phyloP scores from a whole-genome alignment of 2,329 filamentous ascomycete species.

The Monascus ruber region DNA sequence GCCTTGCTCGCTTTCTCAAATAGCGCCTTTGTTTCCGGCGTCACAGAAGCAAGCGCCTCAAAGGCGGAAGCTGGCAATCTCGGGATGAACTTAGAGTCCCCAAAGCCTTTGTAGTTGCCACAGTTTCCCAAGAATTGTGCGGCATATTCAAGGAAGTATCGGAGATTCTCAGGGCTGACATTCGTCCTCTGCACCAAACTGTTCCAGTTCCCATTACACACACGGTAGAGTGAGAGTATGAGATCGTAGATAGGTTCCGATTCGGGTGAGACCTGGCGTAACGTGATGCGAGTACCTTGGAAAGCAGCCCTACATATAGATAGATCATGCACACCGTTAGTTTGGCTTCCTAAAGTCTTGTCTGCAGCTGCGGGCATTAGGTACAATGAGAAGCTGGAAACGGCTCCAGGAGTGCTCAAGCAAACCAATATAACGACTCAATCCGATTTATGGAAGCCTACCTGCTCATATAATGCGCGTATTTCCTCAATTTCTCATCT shows the following conservation, averaged over 20 bases:
- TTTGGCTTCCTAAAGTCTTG: neutral
- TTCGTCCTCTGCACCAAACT: constrained; percentile 52
- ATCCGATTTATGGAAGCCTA: constrained; percentile 26
- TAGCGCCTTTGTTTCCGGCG: constrained; percentile 48
- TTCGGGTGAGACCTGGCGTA: constrained; percentile 72
- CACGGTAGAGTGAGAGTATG: constrained; percentile 60
- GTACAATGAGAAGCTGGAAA: constrained; percentile 1
- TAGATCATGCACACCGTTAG: constrained; percentile 5
- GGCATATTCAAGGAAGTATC: constrained; percentile 63
- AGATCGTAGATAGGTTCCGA: constrained; percentile 72
- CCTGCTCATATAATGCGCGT: constrained; percentile 82
- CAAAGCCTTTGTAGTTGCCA: constrained; percentile 81
- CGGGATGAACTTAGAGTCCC: constrained; percentile 74
- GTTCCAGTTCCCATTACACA: constrained; percentile 59
- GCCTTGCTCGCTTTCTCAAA: constrained; percentile 51
- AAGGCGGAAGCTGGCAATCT: constrained; percentile 54
- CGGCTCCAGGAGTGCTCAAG: constrained; percentile 1
- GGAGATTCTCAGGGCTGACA: constrained; percentile 52
- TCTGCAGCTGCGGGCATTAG: neutral
- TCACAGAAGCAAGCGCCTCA: constrained; percentile 50
- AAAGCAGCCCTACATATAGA: constrained; percentile 57
- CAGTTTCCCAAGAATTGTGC: constrained; percentile 68
- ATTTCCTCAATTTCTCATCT: constrained; percentile 60
- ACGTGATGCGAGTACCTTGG: constrained; percentile 63
- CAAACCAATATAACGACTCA: neutral